phyloP scores from a whole-genome alignment of 495 filamentous ascomycete species.

The Hypoxylon cercidicola region DNA sequence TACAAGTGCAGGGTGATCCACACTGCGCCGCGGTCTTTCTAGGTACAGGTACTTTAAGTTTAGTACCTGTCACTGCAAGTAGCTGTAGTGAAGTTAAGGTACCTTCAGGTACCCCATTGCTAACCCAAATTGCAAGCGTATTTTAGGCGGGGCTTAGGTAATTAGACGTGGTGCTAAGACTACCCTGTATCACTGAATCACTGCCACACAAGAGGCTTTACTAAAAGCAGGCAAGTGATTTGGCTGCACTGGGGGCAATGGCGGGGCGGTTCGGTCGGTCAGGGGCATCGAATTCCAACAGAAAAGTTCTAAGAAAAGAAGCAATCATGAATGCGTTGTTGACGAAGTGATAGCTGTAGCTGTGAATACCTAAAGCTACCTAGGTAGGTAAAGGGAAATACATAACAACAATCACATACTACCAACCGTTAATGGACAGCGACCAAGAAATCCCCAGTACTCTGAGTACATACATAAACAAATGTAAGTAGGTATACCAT shows the following conservation, averaged over 20 bases:
- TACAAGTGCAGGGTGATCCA: constrained; percentile 11
- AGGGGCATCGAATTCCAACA: constrained; percentile 36
- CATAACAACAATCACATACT: no score
- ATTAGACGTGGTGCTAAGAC: constrained; percentile 36
- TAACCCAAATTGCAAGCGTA: constrained; percentile 32
- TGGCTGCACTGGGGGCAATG: constrained; percentile 38
- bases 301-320: constrained; percentile 11
- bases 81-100: not conserved
- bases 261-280: constrained; percentile 27
- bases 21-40: constrained; percentile 19
- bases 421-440: no score
- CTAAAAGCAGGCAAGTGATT: constrained; percentile 26
- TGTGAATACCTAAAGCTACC: not conserved
- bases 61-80: not conserved
- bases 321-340: constrained; percentile 4
- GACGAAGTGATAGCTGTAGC: not conserved
- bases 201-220: constrained; percentile 30
- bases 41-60: constrained; percentile 1
- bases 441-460: no score
- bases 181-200: constrained; percentile 19
- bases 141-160: constrained; percentile 34
- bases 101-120: constrained; percentile 19
- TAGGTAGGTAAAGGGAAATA: not conserved
- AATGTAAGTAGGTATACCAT: no score
- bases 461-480: no score